A percentile compares a stretch with the other conserved stretches of the same genome.
phyloP scores from a whole-genome alignment of 139 green algal species.

The Chlamydomonas applanata region DNA sequence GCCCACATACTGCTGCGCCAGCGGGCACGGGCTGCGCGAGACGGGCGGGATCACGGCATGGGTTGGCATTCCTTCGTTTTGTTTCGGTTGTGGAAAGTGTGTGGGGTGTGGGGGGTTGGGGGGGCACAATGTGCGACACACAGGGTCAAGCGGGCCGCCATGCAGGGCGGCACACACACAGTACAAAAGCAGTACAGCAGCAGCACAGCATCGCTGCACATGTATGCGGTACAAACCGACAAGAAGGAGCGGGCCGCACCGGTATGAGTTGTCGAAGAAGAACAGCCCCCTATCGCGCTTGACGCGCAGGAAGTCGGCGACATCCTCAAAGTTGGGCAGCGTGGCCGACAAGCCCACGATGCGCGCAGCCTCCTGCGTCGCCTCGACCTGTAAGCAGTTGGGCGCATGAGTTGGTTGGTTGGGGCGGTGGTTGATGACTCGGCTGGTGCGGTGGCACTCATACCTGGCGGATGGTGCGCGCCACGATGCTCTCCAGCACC shows the following conservation, averaged over 20 bases:
- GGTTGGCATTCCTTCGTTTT: too few relatives aligned
- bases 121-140: too few relatives aligned
- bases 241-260: conserved; percentile 7
- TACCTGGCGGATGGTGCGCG: conserved; percentile 88
- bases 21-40: conserved; percentile 73
- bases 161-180: too few relatives aligned
- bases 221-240: too few relatives aligned
- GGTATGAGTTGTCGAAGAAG: conserved; percentile 95
- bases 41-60: too few relatives aligned
- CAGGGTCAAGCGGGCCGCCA: too few relatives aligned
- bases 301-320: conserved; percentile 84
- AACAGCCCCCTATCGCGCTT: conserved; percentile 86
- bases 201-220: too few relatives aligned
- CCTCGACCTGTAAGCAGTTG: conserved; percentile 63
- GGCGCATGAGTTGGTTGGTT: too few relatives aligned
- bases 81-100: too few relatives aligned
- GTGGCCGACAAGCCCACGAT: conserved; percentile 95
- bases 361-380: conserved; percentile 90
- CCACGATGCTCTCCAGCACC: conserved; percentile 95
- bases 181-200: too few relatives aligned
- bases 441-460: not conserved
- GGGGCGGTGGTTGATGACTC: not conserved
- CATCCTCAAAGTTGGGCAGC: conserved; percentile 97
- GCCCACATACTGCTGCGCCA: conserved; percentile 96
- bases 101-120: too few relatives aligned